Conservation (phyloP, 805 yeast species). For the Cyberlindnera japonica region DNA sequence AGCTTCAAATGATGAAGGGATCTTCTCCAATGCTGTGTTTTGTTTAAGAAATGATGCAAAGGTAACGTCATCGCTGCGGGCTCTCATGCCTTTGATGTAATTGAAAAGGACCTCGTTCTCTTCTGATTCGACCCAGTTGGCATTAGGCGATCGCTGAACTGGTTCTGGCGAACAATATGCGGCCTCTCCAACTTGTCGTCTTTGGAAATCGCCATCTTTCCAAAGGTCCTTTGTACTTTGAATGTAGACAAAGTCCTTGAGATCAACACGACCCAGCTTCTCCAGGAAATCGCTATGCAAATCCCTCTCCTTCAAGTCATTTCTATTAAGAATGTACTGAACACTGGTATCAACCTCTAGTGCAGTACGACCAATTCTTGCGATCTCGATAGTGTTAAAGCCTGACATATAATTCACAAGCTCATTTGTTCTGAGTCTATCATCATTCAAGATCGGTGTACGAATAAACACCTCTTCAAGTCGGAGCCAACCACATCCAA, state of each 20-base stretch:
- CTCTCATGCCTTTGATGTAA: conserved; percentile 24
- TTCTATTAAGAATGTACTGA: conserved; percentile 56
- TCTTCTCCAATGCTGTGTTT: conserved; percentile 21
- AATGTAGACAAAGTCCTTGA: conserved; percentile 28
- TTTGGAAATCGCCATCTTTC: conserved; percentile 52
- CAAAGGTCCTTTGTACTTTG: conserved; percentile 54
- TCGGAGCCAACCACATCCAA: conserved; percentile 77
- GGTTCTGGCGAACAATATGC: conserved; percentile 27
- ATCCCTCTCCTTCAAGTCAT: conserved; percentile 38
- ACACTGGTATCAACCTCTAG: conserved; percentile 72
- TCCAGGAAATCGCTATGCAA: conserved; percentile 51
- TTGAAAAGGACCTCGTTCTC: conserved; percentile 34
- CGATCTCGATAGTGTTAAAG: conserved; percentile 26
- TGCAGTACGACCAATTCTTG: conserved; percentile 57
- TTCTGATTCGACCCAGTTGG: conserved; percentile 41
- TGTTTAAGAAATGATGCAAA: conserved; percentile 24
- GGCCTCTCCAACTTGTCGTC: conserved; percentile 38
- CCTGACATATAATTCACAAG: conserved; percentile 32
- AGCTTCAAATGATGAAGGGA: conserved; percentile 33
- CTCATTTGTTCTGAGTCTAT: conserved; percentile 29
- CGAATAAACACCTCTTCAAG: conserved; percentile 49
- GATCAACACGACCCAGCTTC: conserved; percentile 18
- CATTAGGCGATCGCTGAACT: conserved; percentile 26
- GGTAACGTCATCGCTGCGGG: conserved; percentile 7
- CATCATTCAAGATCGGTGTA: conserved; percentile 44